Evolutionary conservation across 139 green algal species (phyloP), one percentile per base, ranked within the genome.

Genomic region (Ettlia oleoabundans): DNA sequence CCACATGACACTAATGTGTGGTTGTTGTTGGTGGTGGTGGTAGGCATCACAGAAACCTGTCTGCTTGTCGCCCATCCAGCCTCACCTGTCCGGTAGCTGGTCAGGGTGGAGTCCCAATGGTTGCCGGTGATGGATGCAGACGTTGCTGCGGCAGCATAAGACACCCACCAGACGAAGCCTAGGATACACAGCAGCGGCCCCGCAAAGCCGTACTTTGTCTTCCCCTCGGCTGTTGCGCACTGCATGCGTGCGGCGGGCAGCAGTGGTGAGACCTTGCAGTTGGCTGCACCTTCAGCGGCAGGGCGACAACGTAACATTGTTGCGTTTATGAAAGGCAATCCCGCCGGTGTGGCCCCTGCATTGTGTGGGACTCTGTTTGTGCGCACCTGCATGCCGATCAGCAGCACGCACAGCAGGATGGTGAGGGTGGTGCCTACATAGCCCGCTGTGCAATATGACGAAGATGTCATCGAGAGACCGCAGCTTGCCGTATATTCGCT

Each of bases 91-190:
- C 73, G 73, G 73, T 80, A 80, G 3, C 38, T 9, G 0, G 24
- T 15, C 35, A 80, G 53, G 19, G 30, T 35, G 1, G 41, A 13
- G 1, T 80, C 53, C 73, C 73, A 80, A 35, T 68, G 53, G 28
- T 26, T 26, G 19, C 35, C 73, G 6, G 19, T 8, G 35, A 13
- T 67, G 24, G 58, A 33, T 1, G 73, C 73, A 0, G 33, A 38
- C 0, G 73, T 80, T 28, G 53, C 53, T 21, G 53, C 41, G 0
- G 35, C 52, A 4, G 53, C 24, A 10, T 58, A 80, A 9, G 24
- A 51, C 3, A 80, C 24, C 73, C 73, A 80, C 73, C 73, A 80
- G 53, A 69, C 35, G 35, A 68, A 80, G 35, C 73, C 73, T 2
- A 80, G 32, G 6, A 38, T 18, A 3, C 52, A 80, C 22, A 80